Evolutionary conservation across 352 stramenopile genomes (phyloP).

Genomic region (Globisporangium mamillatum): DNA sequence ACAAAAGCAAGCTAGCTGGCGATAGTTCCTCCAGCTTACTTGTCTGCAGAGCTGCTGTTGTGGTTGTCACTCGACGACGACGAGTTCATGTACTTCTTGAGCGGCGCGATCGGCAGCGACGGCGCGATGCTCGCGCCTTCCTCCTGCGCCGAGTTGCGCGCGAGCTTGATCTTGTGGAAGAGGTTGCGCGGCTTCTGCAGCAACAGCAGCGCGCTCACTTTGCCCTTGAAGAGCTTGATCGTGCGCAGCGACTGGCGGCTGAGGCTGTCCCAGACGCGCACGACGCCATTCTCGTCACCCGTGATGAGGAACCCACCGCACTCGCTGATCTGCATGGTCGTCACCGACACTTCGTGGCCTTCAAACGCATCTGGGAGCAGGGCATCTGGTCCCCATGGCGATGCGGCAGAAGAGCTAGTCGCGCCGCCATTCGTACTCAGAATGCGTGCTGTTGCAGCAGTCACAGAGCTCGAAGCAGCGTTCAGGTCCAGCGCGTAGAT

Average conservation of each 20-base stretch:
- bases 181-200: constrained; percentile 47
- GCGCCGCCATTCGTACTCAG: constrained; percentile 23
- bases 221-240: constrained; percentile 67
- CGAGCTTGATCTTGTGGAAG: constrained; percentile 56
- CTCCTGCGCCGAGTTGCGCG: constrained; percentile 28
- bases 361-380: constrained; percentile 57
- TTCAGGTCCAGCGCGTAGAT: constrained; percentile 74
- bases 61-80: constrained; percentile 1
- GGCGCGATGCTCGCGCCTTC: constrained; percentile 29
- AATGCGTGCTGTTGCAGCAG: constrained; percentile 51
- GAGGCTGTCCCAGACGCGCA: constrained; percentile 67
- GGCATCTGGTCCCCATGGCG: constrained; percentile 41
- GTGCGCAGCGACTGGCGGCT: constrained; percentile 65
- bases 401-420: not conserved
- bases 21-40: no score
- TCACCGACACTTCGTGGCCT: constrained; percentile 61
- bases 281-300: constrained; percentile 51
- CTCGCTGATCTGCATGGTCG: constrained; percentile 48
- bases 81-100: constrained; percentile 80
- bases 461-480: constrained; percentile 49
- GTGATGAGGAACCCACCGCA: constrained; percentile 62
- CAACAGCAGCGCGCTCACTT: constrained; percentile 51
- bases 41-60: not conserved
- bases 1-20: no score
- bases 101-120: constrained; percentile 55